These are phyloP conservation scores for Curvularia sp. DNA, from an alignment of 2,329 filamentous ascomycete genomes.

Conservation along the genomic window DNA sequence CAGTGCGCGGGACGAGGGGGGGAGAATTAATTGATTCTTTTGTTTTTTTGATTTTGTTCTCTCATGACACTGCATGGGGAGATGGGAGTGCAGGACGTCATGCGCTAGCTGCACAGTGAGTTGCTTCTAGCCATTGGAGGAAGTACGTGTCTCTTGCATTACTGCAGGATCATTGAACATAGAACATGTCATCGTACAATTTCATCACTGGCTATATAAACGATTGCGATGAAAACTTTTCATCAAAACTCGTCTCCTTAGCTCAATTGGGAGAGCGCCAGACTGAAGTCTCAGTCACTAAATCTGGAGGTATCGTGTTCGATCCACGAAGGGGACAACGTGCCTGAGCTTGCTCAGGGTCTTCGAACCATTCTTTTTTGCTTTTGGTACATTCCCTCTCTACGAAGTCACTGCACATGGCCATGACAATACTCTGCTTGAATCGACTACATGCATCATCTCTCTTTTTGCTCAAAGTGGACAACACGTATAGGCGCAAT, in stretches of 20 bases:
- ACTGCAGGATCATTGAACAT: no score
- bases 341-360: slow-evolving; percentile 21
- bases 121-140: no score
- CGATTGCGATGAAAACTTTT: rapidly evolving
- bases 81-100: no score
- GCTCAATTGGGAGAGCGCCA: slow-evolving; percentile 45
- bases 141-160: no score
- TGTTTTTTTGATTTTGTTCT: no score
- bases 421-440: not conserved
- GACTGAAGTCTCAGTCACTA: slow-evolving; percentile 43
- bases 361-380: slow-evolving; percentile 25
- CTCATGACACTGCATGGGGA: no score
- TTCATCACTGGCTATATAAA: no score
- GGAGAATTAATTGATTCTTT: no score
- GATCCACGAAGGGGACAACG: slow-evolving; percentile 42
- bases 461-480: not conserved
- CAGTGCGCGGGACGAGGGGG: no score
- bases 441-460: not conserved
- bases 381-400: not conserved
- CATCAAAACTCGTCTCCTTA: slow-evolving; percentile 32
- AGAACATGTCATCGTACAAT: no score
- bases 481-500: not conserved
- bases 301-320: slow-evolving; percentile 44
- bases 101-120: no score
- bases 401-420: not conserved